Conservation (phyloP, 177 flowering plant genomes). For the Vitis hybrid region DNA sequence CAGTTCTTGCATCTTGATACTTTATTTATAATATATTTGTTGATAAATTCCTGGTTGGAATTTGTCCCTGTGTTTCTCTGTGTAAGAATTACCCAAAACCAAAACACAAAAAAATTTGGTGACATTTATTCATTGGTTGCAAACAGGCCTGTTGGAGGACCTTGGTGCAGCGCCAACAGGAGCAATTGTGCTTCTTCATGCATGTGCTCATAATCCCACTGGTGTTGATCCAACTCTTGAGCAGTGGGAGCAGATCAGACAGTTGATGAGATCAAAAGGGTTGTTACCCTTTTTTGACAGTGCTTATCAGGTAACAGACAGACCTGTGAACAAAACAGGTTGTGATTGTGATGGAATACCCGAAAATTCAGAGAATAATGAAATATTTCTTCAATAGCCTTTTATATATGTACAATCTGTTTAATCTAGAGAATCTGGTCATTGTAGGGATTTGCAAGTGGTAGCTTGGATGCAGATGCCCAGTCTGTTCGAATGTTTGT, state of each 20-base stretch:
- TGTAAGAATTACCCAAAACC: too few species aligned
- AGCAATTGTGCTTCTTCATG: slow-evolving; percentile 42
- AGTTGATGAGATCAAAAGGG: slow-evolving; percentile 80
- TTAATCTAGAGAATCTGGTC: not conserved
- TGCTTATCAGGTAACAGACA: slow-evolving; percentile 84
- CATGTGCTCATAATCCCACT: slow-evolving; percentile 96
- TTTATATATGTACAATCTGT: too few species aligned
- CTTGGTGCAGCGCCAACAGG: slow-evolving; percentile 85
- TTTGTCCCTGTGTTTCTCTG: too few species aligned
- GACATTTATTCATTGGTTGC: not conserved
- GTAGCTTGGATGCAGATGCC: slow-evolving; percentile 93
- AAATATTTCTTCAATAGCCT: too few species aligned
- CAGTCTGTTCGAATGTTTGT: slow-evolving; percentile 88
- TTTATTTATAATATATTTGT: too few species aligned
- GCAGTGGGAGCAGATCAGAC: slow-evolving; percentile 97
- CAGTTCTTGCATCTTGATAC: too few species aligned
- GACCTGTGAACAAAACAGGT: too few species aligned
- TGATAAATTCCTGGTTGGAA: too few species aligned
- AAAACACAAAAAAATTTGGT: too few species aligned
- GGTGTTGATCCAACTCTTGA: slow-evolving; percentile 95
- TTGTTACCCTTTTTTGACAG: slow-evolving; percentile 97
- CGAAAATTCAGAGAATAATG: too few species aligned
- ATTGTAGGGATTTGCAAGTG: slow-evolving; percentile 95
- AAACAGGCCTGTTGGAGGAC: slow-evolving; percentile 83
- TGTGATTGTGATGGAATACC: too few species aligned